Conservation (phyloP, 2,329 filamentous ascomycete genomes). For the Botrytis fabae region DNA sequence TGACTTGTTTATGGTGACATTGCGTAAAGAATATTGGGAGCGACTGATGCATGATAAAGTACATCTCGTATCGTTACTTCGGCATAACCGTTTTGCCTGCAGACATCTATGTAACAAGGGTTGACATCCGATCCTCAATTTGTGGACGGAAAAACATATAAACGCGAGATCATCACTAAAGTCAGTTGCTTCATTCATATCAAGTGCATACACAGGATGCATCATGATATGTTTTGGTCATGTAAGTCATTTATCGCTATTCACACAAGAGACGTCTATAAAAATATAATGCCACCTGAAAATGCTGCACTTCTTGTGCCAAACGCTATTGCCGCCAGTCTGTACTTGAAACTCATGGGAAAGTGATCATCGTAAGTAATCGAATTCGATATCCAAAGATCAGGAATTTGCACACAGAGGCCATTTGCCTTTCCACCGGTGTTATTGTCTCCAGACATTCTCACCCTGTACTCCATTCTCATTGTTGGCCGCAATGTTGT, state of each 20-base stretch:
- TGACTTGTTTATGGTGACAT: conserved; percentile 10
- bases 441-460: conserved; percentile 42
- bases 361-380: conserved; percentile 27
- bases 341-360: conserved; percentile 17
- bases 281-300: conserved; percentile 8
- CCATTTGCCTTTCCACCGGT: conserved; percentile 40
- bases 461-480: conserved; percentile 34
- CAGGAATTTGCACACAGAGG: conserved; percentile 37
- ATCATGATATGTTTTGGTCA: conserved; percentile 5
- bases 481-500: conserved; percentile 26
- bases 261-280: conserved; percentile 18
- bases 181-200: background rate
- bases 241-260: conserved; percentile 16
- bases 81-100: conserved; percentile 1
- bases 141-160: conserved; percentile 16
- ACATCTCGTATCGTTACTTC: conserved; percentile 13
- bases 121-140: conserved; percentile 2
- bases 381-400: conserved; percentile 34
- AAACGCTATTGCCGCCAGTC: conserved; percentile 20
- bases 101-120: background rate
- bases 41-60: conserved; percentile 1
- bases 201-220: conserved; percentile 16
- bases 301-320: conserved; percentile 22
- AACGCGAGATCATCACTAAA: conserved; percentile 3
- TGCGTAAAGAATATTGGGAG: conserved; percentile 5